A percentile compares a stretch with the other conserved stretches of the same genome.
These are phyloP conservation scores for Colletotrichum shisoi DNA, from an alignment of 2,329 filamentous ascomycete genomes.

Conservation along the genomic window DNA sequence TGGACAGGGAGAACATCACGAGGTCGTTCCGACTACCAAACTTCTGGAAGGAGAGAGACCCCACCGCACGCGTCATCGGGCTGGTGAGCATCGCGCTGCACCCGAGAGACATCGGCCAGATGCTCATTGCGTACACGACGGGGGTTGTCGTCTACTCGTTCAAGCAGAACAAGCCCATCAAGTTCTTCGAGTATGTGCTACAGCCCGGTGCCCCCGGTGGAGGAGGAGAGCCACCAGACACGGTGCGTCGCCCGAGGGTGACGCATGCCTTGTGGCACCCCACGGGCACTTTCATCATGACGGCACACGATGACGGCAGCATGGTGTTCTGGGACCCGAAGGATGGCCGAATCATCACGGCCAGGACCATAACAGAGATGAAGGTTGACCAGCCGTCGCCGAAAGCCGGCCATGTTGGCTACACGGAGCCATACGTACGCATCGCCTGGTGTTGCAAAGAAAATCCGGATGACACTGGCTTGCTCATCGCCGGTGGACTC, in stretches of 20 bases:
- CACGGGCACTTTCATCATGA: constrained; percentile 86
- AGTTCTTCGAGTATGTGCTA: constrained; percentile 84
- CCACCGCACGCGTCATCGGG: constrained; percentile 67
- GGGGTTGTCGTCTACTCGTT: constrained; percentile 93
- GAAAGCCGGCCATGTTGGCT: constrained; percentile 59
- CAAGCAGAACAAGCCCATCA: constrained; percentile 82
- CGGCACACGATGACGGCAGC: constrained; percentile 88
- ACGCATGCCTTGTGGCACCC: constrained; percentile 94
- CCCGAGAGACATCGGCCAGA: constrained; percentile 87
- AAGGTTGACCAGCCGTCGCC: constrained; percentile 74
- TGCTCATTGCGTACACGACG: constrained; percentile 88
- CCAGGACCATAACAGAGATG: constrained; percentile 77
- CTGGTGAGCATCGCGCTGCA: constrained; percentile 85
- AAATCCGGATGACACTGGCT: constrained; percentile 90
- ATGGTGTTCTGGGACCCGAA: constrained; percentile 94
- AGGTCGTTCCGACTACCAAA: constrained; percentile 84
- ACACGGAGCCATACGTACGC: constrained; percentile 77
- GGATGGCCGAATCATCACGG: constrained; percentile 83
- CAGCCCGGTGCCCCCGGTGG: constrained; percentile 85
- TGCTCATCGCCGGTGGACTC: constrained; percentile 85
- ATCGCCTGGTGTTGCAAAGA: constrained; percentile 93
- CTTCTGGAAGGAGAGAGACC: constrained; percentile 79
- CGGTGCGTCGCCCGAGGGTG: constrained; percentile 73
- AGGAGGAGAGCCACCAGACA: constrained; percentile 69
- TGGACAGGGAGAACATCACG: constrained; percentile 77